A percentile compares a stretch with the other conserved stretches of the same genome.
Evolutionary conservation across 2,329 filamentous ascomycete genomes (phyloP).

Genomic region (Penicillium glabrum): DNA sequence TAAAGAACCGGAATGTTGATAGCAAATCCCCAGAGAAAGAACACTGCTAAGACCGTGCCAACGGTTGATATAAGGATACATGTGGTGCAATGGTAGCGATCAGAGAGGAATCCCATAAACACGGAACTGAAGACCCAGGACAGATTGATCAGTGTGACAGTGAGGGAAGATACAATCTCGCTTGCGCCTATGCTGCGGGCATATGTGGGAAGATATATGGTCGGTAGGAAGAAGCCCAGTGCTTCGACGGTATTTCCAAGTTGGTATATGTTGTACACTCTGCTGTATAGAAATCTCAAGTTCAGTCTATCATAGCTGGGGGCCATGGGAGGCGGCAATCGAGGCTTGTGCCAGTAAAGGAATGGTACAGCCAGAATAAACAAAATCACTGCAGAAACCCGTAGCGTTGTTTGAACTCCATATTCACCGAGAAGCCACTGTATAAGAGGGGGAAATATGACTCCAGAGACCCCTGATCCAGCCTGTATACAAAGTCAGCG

Average conservation of each 20-base stretch:
- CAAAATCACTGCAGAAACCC: conserved; percentile 25
- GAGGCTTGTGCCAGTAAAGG: conserved; percentile 32
- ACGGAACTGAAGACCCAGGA: conserved; percentile 33
- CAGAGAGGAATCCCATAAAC: conserved; percentile 33
- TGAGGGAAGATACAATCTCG: conserved; percentile 22
- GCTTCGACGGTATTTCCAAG: conserved; percentile 35
- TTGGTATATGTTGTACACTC: conserved; percentile 36
- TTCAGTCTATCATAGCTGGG: conserved; percentile 26
- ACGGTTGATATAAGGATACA: conserved; percentile 21
- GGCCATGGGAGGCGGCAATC: conserved; percentile 21
- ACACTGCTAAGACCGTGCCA: conserved; percentile 18
- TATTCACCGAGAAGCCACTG: conserved; percentile 32
- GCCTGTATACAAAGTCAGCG: conserved; percentile 14
- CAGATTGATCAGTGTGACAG: conserved; percentile 31
- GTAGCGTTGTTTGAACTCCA: conserved; percentile 25
- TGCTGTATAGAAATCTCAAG: conserved; percentile 31
- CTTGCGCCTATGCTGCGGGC: conserved; percentile 22
- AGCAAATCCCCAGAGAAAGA: conserved; percentile 23
- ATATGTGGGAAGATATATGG: conserved; percentile 36
- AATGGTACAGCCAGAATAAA: conserved; percentile 42
- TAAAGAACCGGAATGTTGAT: conserved; percentile 13
- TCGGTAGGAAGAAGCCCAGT: conserved; percentile 37
- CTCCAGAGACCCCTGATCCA: conserved; percentile 32
- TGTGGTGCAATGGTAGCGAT: conserved; percentile 21
- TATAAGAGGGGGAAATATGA: conserved; percentile 31